Conservation (phyloP, 495 filamentous ascomycete species). For the Tuber borchii region DNA sequence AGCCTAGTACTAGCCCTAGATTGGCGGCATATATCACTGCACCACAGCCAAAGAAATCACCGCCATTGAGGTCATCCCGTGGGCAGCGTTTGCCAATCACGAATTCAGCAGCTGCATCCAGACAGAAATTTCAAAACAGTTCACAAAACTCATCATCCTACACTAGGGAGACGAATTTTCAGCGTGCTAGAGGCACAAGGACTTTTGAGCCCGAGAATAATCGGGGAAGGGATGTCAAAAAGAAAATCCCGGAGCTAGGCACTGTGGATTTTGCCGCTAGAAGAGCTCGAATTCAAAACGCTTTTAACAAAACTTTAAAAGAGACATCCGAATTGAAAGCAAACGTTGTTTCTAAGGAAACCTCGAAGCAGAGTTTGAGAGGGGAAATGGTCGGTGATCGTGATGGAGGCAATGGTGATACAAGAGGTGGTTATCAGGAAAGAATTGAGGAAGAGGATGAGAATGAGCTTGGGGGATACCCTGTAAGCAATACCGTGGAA, state of each 20-base stretch:
- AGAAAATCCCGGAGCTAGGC: conserved; percentile 46
- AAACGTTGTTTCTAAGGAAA: conserved; percentile 23
- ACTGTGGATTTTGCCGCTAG: conserved; percentile 60
- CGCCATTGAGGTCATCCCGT: conserved; percentile 37
- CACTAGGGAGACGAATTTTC: conserved; percentile 27
- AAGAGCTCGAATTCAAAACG: conserved; percentile 58
- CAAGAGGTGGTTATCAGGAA: conserved; percentile 34
- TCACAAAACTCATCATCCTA: conserved; percentile 22
- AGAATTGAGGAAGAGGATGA: conserved; percentile 41
- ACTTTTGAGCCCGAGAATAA: conserved; percentile 34
- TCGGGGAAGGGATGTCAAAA: conserved; percentile 41
- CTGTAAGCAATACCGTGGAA: conserved; percentile 17
- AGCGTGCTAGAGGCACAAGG: conserved; percentile 27
- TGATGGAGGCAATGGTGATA: conserved; percentile 12
- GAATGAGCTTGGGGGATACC: conserved; percentile 18
- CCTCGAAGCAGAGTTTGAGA: conserved; percentile 33
- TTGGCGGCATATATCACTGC: conserved; percentile 62
- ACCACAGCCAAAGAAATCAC: conserved; percentile 56
- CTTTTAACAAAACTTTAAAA: conserved; percentile 57
- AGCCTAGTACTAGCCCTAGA: conserved; percentile 47
- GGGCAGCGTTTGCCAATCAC: conserved; percentile 19
- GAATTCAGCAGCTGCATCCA: conserved; percentile 20
- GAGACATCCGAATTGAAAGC: conserved; percentile 51
- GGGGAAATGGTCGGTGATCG: conserved; percentile 29
- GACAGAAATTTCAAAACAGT: conserved; percentile 35